Base-by-base conservation (phyloP, 192 early-diverging fungal genomes). In the Backusella macrospora region DNA sequence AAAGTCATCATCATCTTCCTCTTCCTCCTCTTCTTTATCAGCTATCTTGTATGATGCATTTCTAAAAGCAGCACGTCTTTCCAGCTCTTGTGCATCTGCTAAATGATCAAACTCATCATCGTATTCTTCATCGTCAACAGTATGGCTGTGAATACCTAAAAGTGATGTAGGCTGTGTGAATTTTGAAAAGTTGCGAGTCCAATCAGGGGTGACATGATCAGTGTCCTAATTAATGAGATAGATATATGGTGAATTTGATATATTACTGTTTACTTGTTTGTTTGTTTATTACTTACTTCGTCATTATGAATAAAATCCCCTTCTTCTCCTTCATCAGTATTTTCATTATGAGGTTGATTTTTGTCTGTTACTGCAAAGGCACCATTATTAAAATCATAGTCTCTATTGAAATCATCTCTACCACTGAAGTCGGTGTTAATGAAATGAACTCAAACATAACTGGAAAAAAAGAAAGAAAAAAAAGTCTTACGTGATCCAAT, bases 401-500 rank as follows among this genome's bases (percentile, higher is more conserved):
- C 44, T 18, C 37, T 23, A 52, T 44, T 34, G 40, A 49, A 44
- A 45, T 62, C 55, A 44, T 40, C 39, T 23, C 38, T 55, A 6
- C 23, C 18, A 34, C 68, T 48, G 29, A 7, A 18, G 47, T 16
- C 44, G 14, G 3, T 46, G 29, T 48, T 14, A 47, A 45, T 29
- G 6, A 26, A 47, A 16, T 47, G 14, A 47, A 43, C 45, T 13
- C 16, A 47, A 37, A 34, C 16, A 38, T 18, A 12, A 55, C 16
- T 71, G 23, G 2, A 8, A 4, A 66, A 42, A 71, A 34, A 34
- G 2, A 34, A 34, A 34, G 2, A 34, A 34, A 34, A 34, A 34
- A 34, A 34, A n/a, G n/a, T n/a, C 65, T 48, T 74, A 70, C 77
- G 46, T 71, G 46, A 72, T 79, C 78, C 78, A 79, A 23, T 59